Conservation (phyloP, 768 basidiomycete species). For the Russula foetens region DNA sequence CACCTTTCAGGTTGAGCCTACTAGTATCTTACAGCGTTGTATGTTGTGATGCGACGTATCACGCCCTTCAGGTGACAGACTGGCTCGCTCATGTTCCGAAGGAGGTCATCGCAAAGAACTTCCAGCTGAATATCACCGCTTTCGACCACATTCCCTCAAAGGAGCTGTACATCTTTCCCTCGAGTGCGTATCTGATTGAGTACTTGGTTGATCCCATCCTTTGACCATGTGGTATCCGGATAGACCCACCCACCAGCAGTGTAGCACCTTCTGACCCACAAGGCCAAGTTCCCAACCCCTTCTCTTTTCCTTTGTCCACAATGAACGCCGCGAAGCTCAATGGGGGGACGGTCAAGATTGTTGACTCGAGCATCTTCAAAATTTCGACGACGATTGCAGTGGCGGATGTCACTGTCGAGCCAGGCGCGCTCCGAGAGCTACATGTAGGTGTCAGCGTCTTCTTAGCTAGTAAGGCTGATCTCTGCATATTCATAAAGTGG, state of each 20-base stretch:
- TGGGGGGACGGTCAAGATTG: slow-evolving; percentile 35
- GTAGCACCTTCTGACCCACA: slow-evolving; percentile 36
- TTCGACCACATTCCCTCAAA: slow-evolving; percentile 27
- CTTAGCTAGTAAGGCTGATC: not conserved
- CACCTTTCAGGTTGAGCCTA: slow-evolving; percentile 28
- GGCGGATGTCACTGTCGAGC: slow-evolving; percentile 50
- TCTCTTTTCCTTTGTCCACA: slow-evolving; percentile 41
- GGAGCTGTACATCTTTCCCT: slow-evolving; percentile 28
- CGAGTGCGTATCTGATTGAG: slow-evolving; percentile 10
- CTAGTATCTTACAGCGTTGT: not conserved
- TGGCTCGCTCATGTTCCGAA: slow-evolving; percentile 30
- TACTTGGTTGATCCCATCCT: too few species aligned
- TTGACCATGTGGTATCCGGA: not conserved
- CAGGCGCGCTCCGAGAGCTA: slow-evolving; percentile 52
- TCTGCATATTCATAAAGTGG: slow-evolving; percentile 37
- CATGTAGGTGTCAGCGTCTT: slow-evolving; percentile 33
- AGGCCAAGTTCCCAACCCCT: slow-evolving; percentile 38
- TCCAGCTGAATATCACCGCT: slow-evolving; percentile 25
- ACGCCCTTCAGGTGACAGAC: slow-evolving; percentile 25
- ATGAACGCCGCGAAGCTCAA: slow-evolving; percentile 34
- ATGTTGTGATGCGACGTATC: not conserved
- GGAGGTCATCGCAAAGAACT: slow-evolving; percentile 33
- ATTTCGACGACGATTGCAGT: slow-evolving; percentile 45
- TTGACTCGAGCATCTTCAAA: slow-evolving; percentile 45
- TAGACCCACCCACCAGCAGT: slow-evolving; percentile 26